These are phyloP conservation scores for Erodium texanum DNA, from an alignment of 441 rosid species.

Conservation along the genomic window DNA sequence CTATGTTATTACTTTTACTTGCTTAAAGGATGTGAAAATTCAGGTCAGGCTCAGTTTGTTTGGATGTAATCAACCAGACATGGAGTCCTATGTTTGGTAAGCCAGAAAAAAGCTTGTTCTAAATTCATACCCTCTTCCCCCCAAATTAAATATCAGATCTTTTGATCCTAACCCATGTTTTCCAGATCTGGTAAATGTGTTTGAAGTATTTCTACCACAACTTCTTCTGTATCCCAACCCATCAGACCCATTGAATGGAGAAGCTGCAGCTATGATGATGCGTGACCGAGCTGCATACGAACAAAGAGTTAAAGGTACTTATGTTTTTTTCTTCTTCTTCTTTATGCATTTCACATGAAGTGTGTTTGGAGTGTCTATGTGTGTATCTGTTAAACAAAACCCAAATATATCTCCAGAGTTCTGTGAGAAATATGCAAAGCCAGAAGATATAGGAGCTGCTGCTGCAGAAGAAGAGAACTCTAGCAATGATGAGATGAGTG, in stretches of 20 bases:
- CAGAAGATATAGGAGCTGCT: constrained; percentile 51
- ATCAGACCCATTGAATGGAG: constrained; percentile 87
- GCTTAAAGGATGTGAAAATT: constrained; percentile 10
- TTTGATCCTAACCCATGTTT: neutral
- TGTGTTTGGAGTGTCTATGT: neutral
- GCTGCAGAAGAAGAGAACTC: constrained; percentile 59
- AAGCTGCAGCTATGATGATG: constrained; percentile 88
- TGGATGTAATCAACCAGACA: constrained; percentile 89
- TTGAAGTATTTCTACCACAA: constrained; percentile 93
- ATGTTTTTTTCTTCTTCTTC: neutral
- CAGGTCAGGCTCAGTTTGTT: constrained; percentile 95
- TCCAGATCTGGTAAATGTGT: constrained; percentile 79
- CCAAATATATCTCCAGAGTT: constrained; percentile 42
- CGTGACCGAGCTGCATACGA: constrained; percentile 76
- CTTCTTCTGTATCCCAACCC: constrained; percentile 91
- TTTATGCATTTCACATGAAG: neutral
- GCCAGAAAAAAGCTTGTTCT: neutral
- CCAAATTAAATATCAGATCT: neutral
- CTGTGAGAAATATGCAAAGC: constrained; percentile 76
- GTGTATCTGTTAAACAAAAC: neutral
- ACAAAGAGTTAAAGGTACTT: constrained; percentile 69
- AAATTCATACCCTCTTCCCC: neutral
- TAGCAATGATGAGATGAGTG: constrained; percentile 80
- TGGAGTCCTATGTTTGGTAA: constrained; percentile 98
- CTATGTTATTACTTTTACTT: constrained; percentile 7